phyloP scores from a whole-genome alignment of 2,329 filamentous ascomycete genomes.

The Endocalyx cinctus region DNA sequence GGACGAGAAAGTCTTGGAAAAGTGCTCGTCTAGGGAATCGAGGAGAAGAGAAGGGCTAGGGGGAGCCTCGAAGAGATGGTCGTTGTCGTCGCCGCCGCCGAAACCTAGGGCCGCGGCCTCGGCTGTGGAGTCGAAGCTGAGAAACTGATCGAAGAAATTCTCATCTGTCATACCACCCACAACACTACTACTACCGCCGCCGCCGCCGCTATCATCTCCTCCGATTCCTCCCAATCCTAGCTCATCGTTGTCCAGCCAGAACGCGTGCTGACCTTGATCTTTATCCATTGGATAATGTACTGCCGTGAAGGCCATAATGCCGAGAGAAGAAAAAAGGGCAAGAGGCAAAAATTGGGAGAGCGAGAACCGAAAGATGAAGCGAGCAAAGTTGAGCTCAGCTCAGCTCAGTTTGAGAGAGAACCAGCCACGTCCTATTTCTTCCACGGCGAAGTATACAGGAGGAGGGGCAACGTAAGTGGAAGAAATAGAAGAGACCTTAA shows the following conservation, averaged over 20 bases:
- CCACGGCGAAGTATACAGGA: no score
- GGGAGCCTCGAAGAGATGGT: constrained; percentile 20
- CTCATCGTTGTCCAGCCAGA: constrained; percentile 27
- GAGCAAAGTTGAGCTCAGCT: no score
- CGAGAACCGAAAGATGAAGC: no score
- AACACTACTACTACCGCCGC: no score
- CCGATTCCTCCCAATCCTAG: no score
- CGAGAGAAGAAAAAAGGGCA: constrained; percentile 7
- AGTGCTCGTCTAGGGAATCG: constrained; percentile 19
- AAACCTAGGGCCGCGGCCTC: no score
- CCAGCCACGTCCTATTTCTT: no score
- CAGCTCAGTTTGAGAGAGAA: no score
- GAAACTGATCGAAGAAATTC: constrained; percentile 29
- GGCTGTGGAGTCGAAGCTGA: constrained; percentile 28
- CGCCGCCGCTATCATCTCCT: no score
- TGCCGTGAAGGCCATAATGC: constrained; percentile 26
- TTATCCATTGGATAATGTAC: constrained; percentile 25
- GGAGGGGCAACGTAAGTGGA: no score
- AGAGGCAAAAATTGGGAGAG: background rate
- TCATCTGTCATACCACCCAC: no score
- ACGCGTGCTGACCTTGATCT: constrained; percentile 21
- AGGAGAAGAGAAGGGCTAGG: constrained; percentile 28
- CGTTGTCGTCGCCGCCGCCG: constrained; percentile 14
- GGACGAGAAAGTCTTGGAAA: constrained; percentile 14
- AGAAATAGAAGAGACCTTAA: no score